Evolutionary conservation across 2,329 filamentous ascomycete species (phyloP), one percentile per base, ranked within the genome.

Genomic region (Cadophora gregata): DNA sequence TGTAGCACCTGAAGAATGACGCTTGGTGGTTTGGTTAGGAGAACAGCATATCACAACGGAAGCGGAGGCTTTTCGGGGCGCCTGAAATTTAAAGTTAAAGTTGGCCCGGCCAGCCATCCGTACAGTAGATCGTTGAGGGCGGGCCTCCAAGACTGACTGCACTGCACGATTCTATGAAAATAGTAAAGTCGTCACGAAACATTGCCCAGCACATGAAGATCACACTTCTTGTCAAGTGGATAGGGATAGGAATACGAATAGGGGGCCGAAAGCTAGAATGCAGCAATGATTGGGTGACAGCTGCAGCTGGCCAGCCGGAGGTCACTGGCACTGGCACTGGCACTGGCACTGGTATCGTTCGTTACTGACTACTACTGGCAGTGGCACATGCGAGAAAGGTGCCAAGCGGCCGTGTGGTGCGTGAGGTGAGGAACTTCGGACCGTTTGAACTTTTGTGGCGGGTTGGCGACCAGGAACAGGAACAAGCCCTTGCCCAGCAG

Each of bases 351-450:
- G n/a, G n/a, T n/a, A n/a, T n/a, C n/a, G n/a, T n/a, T n/a, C n/a
- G n/a, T n/a, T n/a, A n/a, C n/a, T n/a, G n/a, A n/a, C n/a, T n/a
- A n/a, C n/a, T n/a, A 36, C 33, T 36, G 33, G 33, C 33, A 36
- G 7, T 45, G 29, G 64, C 36, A 64, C 53, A 48, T 33, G 33
- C 31, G 59, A 65, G 63, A 27, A 65, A 25, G 21, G n/a, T 51
- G 50, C 65, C 45, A 55, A 60, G 60, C 42, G 48, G 64, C 48
- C 48, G 31, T 58, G 55, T 33, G 42, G 38, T 62, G 19, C 48
- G 24, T 56, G 12, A 36, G 24, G 27, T n/a, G 63, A 48, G 70
- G 71, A 73, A 73, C 63, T 72, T 72, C 71, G 71, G 71, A 73
- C 71, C 71, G 71, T 70, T 71, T 71, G 68, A 56, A 55, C 61